Base-by-base conservation (phyloP, 768 basidiomycete species). In the Boletus reticulatus region DNA sequence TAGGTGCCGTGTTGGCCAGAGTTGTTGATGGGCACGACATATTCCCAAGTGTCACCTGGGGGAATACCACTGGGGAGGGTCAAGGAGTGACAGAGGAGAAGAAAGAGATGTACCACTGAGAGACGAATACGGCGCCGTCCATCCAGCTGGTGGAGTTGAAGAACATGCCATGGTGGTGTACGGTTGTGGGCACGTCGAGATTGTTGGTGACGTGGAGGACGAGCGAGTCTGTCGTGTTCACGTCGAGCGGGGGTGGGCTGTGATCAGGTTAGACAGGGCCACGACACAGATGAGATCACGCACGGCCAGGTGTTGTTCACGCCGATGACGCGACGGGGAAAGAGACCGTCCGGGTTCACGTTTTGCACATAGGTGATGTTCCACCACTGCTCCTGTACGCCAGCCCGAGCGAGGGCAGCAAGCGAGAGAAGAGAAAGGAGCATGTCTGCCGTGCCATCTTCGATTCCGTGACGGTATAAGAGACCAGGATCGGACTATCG, bases 101-200 rank as follows among this genome's bases (percentile, higher is more conserved):
- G 2, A 1, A 7, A 13, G 2, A 4, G 19, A 8, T 51, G 47
- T 68, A 89, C 91, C 94, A 98, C 76, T 98, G 92, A 0, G 88
- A 81, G 38, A 94, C 84, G 7, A 79, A 84, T 32, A 82, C 71
- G 0, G 96, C 93, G 37, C 96, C 96, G 70, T 98, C 96, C 78
- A 87, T 88, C 85, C 90, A 97, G 17, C 84, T 81, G 0, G 89
- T 81, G 2, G 82, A 80, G 69, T 94, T 95, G 79, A 97, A 94
- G 75, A 85, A 94, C 88, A 96, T 92, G 59, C 96, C 96, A 73
- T 97, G 95, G 67, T 95, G 89, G 70, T 98, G 96, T 16, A 98
- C 74, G 1, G 87, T 80, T 0, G 89, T 81, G 0, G 86, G 80
- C 27, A 75, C 60, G 51, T 88, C 84, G 52, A 95, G 71, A 3